Evolutionary conservation across 1,284 basidiomycete species (phyloP), one percentile per base, ranked within the genome.

Genomic region (Ustilago trichophora): DNA sequence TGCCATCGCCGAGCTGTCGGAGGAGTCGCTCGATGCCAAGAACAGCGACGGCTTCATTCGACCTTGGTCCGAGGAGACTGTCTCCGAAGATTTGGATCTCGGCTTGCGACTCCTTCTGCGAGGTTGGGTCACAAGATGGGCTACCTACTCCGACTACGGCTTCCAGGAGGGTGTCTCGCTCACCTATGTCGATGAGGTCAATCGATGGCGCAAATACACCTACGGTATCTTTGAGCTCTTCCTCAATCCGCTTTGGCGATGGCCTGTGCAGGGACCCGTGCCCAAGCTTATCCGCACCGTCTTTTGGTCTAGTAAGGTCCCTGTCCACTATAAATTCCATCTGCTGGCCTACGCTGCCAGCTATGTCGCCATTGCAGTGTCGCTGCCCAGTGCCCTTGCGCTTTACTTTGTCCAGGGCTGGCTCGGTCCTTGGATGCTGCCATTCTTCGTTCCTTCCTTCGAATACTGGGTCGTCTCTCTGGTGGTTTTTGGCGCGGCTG

Each of bases 161-260:
- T 93, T 92, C 84, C 89, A 91, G 82, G 91, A 93, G 77, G 91
- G 91, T 70, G 91, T 93, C 18, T 90, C 89, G 0, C 84, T 93
- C 12, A 83, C 84, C 18, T 13, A 87, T 58, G 89, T 90, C 45
- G 90, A 91, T 73, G 90, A 91, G 76, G 82, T 90, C 4, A 91
- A 91, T 71, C 83, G 91, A 4, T 93, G 91, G 91, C 89, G 91
- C 72, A 93, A 93, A 77, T 93, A 92, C 75, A 85, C 90, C 0
- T 92, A 89, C 78, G 90, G 91, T 10, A 68, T 82, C 52, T 90
- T 77, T 63, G 84, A 80, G 50, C 24, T 76, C 33, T 43, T 56
- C 46, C 41, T 56, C 46, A 49, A 56, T 41, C 54, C 46, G 7
- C 24, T 56, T 18, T 85, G 86, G 48, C 77, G 86, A 26, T 91